Percentiles rank a stretch among this genome's conserved stretches.
Evolutionary conservation across 2,329 filamentous ascomycete species (phyloP).

Genomic region (Pleurostoma richardsiae): DNA sequence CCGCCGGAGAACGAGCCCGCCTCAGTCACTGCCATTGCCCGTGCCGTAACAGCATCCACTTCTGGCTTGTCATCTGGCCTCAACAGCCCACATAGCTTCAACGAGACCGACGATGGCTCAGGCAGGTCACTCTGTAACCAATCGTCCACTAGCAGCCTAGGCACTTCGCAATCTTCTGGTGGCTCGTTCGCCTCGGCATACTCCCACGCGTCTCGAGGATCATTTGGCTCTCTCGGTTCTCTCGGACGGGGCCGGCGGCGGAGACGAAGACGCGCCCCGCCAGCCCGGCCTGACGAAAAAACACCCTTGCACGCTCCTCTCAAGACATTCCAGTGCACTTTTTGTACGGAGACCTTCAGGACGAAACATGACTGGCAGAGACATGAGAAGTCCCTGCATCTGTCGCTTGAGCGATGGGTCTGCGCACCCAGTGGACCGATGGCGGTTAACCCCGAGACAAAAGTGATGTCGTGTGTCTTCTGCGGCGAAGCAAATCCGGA

Average conservation of each 20-base stretch:
- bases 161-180: conserved; percentile 56
- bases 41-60: conserved; percentile 49
- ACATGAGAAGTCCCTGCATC: conserved; percentile 63
- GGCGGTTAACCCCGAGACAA: conserved; percentile 54
- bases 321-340: conserved; percentile 62
- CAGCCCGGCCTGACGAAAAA: conserved; percentile 29
- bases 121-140: conserved; percentile 51
- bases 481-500: conserved; percentile 52
- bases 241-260: conserved; percentile 40
- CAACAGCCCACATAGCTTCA: conserved; percentile 52
- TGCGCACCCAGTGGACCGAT: conserved; percentile 54
- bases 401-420: conserved; percentile 62
- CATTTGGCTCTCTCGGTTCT: conserved; percentile 46
- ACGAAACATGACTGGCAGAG: conserved; percentile 67
- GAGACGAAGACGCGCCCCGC: conserved; percentile 39
- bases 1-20: conserved; percentile 57
- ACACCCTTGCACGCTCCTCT: conserved; percentile 33
- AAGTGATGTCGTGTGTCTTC: conserved; percentile 52
- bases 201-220: conserved; percentile 53
- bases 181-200: conserved; percentile 55
- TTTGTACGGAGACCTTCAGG: conserved; percentile 63
- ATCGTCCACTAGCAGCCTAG: conserved; percentile 56
- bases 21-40: conserved; percentile 52
- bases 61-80: conserved; percentile 48
- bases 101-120: conserved; percentile 58